Base-by-base conservation (phyloP, 495 filamentous ascomycete genomes). In the Venustampulla echinocandica region DNA sequence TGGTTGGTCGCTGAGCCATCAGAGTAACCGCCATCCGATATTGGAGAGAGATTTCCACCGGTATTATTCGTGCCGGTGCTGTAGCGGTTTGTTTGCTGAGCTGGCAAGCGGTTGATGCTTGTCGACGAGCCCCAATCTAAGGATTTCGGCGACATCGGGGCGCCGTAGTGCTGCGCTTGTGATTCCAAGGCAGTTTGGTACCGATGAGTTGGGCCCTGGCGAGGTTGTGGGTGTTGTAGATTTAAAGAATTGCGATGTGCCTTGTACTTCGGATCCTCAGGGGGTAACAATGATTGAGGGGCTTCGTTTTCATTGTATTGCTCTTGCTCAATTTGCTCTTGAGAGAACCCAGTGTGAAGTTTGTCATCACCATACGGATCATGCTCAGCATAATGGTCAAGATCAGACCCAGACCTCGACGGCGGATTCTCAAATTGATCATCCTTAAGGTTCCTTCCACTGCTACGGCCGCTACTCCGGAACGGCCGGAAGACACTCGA, bases 161-260 rank as follows among this genome's bases (percentile, higher is more conserved):
- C 67, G 22, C 75, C 76, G 56, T 76, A 93, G 14, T 79, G 73
- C 41, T 84, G 75, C 9, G 88, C 90, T 57, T 89, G 79, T 4
- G 73, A 78, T 61, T 96, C 90, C 3, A 95, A 73, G 4, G 82
- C 79, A 7, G 76, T 79, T 60, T 90, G 84, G 61, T 89, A 89
- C 21, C 84, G 82, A 48, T 82, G 80, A 9, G 87, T 88, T 21
- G 87, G 82, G 0, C 87, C 87, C 44, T 77, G 84, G 11, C 86
- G 79, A 21, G 90, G 90, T 60, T 96, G 90, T 13, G 90, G 90
- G 64, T 96, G 90, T 61, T 90, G 81, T 5, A 96, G 67, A 57
- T 90, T 88, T 22, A 94, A 66, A 36, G 86, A 93, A 60, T 92
- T 85, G 40, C 90, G 86, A 63, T 95, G 85, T 14, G 86, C 87